Conservation (phyloP, 1,139 yeast species). For the Taphrina flavorubra region DNA sequence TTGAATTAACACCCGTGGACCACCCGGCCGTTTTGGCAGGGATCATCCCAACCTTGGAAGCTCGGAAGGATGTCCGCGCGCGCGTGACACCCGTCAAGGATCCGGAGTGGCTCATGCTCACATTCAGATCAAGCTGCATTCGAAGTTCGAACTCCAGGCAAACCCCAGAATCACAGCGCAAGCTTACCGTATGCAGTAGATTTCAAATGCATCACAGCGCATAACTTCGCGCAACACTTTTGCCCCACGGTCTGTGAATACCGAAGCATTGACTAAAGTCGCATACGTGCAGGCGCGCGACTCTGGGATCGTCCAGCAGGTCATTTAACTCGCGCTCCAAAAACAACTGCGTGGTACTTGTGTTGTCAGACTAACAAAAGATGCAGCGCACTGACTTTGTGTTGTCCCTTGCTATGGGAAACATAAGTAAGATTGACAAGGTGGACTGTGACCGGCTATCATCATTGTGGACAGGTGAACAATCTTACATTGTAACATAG, state of each 20-base stretch:
- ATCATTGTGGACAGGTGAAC: slow-evolving; percentile 47
- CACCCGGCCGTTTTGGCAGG: background rate
- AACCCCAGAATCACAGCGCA: no score
- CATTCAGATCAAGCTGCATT: background rate
- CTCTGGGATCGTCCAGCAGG: background rate
- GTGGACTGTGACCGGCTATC: slow-evolving; percentile 46
- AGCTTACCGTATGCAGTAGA: no score
- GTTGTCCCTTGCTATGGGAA: slow-evolving; percentile 46
- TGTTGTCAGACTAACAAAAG: background rate
- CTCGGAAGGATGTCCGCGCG: slow-evolving; percentile 16
- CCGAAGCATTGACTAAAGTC: no score
- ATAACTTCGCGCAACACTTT: no score
- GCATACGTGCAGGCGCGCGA: background rate
- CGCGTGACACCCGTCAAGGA: slow-evolving; percentile 14
- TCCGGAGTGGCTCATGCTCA: background rate
- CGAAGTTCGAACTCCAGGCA: background rate
- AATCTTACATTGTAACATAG: background rate
- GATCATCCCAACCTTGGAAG: slow-evolving; percentile 11
- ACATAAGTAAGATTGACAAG: slow-evolving; percentile 45
- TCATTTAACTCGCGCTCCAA: no score
- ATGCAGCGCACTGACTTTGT: slow-evolving; percentile 45
- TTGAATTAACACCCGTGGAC: background rate
- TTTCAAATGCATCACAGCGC: no score
- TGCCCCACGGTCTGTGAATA: no score
- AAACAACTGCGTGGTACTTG: background rate